Percentiles rank a stretch among this genome's conserved stretches.
Conservation (phyloP, 2,329 filamentous ascomycete species). For the Microdochium paspali region DNA sequence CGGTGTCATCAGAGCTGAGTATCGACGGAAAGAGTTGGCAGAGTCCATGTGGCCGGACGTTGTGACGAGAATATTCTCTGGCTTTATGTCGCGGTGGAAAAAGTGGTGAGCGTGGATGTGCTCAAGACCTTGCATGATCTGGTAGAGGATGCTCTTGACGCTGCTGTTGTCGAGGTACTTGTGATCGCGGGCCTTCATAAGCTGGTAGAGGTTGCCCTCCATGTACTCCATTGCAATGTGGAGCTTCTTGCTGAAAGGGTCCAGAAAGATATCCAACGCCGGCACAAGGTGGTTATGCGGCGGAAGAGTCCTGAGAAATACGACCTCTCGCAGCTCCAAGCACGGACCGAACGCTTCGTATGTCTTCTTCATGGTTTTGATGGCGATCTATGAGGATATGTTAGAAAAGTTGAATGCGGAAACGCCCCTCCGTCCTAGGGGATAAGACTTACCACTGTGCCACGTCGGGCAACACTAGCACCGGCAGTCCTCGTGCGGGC, state of each 20-base stretch:
- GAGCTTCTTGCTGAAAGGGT: slow-evolving; percentile 89
- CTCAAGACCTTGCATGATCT: slow-evolving; percentile 92
- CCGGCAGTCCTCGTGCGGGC: slow-evolving; percentile 88
- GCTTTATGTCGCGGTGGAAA: slow-evolving; percentile 98
- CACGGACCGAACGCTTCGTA: slow-evolving; percentile 90
- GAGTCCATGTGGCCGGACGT: slow-evolving; percentile 79
- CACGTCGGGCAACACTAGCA: slow-evolving; percentile 76
- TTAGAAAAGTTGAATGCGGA: not conserved
- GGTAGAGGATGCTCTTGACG: slow-evolving; percentile 95
- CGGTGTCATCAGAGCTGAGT: slow-evolving; percentile 87
- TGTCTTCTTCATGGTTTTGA: slow-evolving; percentile 99
- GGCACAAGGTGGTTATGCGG: slow-evolving; percentile 89
- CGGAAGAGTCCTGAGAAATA: slow-evolving; percentile 86
- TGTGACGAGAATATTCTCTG: slow-evolving; percentile 95
- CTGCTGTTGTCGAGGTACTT: slow-evolving; percentile 83
- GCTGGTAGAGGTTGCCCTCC: slow-evolving; percentile 96
- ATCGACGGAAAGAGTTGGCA: slow-evolving; percentile 78
- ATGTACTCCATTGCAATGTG: slow-evolving; percentile 99
- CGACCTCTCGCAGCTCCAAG: slow-evolving; percentile 89
- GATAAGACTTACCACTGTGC: slow-evolving; percentile 68
- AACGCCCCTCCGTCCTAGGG: not conserved
- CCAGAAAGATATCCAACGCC: slow-evolving; percentile 94
- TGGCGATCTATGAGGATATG: slow-evolving; percentile 63
- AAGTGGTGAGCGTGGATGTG: slow-evolving; percentile 97
- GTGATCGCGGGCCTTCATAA: slow-evolving; percentile 98